Percentiles rank a stretch among this genome's conserved stretches.
Evolutionary conservation across 108 stramenopile genomes (phyloP).

Genomic region (Cyclostephanos tholiformis): DNA sequence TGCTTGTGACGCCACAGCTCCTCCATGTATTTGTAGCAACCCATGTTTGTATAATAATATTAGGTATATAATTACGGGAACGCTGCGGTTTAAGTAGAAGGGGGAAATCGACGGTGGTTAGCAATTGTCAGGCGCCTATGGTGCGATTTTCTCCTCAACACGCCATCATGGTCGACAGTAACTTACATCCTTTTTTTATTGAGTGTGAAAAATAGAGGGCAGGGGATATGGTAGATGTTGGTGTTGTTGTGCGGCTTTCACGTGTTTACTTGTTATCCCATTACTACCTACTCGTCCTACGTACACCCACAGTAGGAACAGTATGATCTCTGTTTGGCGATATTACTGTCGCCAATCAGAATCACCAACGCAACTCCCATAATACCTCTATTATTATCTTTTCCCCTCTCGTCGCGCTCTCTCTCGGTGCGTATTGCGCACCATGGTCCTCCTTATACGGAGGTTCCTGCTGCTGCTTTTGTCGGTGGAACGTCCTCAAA

Average conservation of each 20-base stretch:
- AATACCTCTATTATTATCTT: too few species aligned
- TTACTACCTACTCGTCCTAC: background rate
- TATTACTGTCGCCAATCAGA: background rate
- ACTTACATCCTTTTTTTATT: background rate
- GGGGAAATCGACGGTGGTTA: background rate
- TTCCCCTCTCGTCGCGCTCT: too few species aligned
- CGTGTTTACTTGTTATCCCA: slow-evolving; percentile 1
- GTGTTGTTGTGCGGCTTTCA: background rate
- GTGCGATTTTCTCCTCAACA: background rate
- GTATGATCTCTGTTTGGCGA: background rate
- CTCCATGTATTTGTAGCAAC: slow-evolving; percentile 99
- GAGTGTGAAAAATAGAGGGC: too few species aligned
- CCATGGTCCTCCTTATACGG: background rate
- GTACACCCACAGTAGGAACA: background rate
- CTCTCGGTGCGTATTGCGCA: background rate
- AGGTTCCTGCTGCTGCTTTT: background rate
- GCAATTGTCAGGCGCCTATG: background rate
- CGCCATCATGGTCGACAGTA: background rate
- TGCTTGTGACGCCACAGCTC: slow-evolving; percentile 99
- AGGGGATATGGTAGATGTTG: too few species aligned
- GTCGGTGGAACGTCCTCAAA: background rate
- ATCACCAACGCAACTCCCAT: background rate
- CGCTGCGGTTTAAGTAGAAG: background rate
- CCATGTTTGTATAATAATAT: slow-evolving; percentile 70
- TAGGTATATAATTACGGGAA: background rate